Base-by-base conservation (phyloP, 495 filamentous ascomycete genomes). In the Staphylotrichum tortipilum region DNA sequence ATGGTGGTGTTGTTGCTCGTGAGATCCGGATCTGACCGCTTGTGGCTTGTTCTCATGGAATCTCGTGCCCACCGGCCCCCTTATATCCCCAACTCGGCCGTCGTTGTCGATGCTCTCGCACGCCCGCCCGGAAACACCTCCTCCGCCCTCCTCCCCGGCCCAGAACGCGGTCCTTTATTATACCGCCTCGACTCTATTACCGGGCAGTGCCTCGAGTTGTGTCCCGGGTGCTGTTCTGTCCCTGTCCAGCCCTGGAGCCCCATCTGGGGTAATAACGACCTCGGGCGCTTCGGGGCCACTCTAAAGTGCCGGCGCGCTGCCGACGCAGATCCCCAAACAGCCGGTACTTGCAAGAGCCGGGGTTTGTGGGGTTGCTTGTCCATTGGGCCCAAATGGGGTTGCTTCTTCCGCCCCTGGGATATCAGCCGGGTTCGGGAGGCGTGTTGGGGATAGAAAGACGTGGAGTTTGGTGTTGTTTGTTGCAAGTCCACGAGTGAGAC, bases 1-100 rank as follows among this genome's bases (percentile, higher is more conserved):
- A 72, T 72, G 51, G 37, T 62, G 23, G n/a, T 29, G 3, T 1
- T 31, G 23, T 7, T 12, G 3, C 18, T 4, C n/a, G n/a, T n/a
- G n/a, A n/a, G n/a, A n/a, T n/a, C n/a, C n/a, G n/a, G n/a, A n/a
- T n/a, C n/a, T n/a, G n/a, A n/a, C n/a, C n/a, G n/a, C n/a, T n/a
- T n/a, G n/a, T n/a, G n/a, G n/a, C n/a, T n/a, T n/a, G n/a, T n/a
- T n/a, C n/a, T n/a, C n/a, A n/a, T n/a, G n/a, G n/a, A n/a, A n/a
- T n/a, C 26, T 28, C 31, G 15, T 12, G 9, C 4, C 31, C 31
- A 34, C 3, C 24, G 26, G 8, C 28, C 5, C 10, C 12, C 21
- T 36, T 50, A 47, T 50, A 42, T 39, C 11, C n/a, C 8, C n/a
- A 17, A n/a, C 26, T 17, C 26, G 23, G 14, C 10, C 45, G 28